Percentiles rank a stretch among this genome's conserved stretches.
Conservation (phyloP, 108 stramenopile genomes). For the Skeletonema grethae region DNA sequence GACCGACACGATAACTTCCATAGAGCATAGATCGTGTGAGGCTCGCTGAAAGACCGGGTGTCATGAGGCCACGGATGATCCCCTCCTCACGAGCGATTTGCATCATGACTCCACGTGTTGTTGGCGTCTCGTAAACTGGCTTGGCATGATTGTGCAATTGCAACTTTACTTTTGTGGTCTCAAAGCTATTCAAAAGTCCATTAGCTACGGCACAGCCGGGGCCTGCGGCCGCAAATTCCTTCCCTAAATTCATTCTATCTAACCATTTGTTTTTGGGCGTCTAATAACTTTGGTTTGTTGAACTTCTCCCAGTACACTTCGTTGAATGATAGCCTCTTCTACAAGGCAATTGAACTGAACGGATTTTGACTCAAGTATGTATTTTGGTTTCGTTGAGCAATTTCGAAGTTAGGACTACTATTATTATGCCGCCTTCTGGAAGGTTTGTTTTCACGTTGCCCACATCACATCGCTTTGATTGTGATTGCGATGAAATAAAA, state of each 20-base stretch:
- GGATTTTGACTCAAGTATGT: too few species aligned
- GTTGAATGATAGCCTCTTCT: too few species aligned
- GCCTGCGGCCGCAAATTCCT: constrained; percentile 48
- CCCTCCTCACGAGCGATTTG: constrained; percentile 55
- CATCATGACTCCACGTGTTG: constrained; percentile 46
- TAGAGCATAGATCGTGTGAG: constrained; percentile 46
- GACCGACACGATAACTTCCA: constrained; percentile 52
- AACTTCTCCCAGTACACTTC: too few species aligned
- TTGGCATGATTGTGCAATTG: constrained; percentile 44
- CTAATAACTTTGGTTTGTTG: too few species aligned
- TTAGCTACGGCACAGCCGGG: constrained; percentile 56
- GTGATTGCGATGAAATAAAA: too few species aligned
- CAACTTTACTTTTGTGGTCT: constrained; percentile 56
- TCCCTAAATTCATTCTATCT: constrained; percentile 19
- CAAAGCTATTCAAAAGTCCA: constrained; percentile 51
- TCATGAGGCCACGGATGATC: constrained; percentile 40
- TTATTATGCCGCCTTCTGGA: too few species aligned
- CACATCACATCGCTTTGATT: too few species aligned
- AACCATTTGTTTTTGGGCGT: not conserved
- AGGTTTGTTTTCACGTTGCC: too few species aligned
- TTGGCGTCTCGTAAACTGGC: constrained; percentile 38
- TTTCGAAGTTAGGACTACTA: too few species aligned
- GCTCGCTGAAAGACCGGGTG: constrained; percentile 48
- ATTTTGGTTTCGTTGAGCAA: too few species aligned
- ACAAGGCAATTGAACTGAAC: too few species aligned